Evolutionary conservation across 1,284 basidiomycete genomes (phyloP).

Genomic region (Flammula alnicola): DNA sequence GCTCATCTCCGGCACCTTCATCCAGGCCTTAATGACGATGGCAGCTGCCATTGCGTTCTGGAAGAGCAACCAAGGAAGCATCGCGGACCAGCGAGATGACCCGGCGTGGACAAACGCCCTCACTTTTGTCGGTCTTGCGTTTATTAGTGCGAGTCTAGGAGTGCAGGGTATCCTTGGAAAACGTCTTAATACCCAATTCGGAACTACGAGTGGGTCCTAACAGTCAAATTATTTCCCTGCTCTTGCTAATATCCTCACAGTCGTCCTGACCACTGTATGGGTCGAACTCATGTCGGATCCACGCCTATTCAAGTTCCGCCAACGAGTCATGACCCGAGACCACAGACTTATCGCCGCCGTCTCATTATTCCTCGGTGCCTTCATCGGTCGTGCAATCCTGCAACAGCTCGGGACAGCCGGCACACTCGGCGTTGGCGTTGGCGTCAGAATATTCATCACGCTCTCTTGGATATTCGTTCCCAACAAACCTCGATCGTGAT

Average conservation of each 20-base stretch:
- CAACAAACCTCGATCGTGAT: slow-evolving; percentile 31
- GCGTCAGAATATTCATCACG: slow-evolving; percentile 65
- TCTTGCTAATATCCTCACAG: slow-evolving; percentile 28
- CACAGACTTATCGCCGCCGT: slow-evolving; percentile 73
- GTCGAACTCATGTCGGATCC: slow-evolving; percentile 86
- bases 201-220: slow-evolving; percentile 71
- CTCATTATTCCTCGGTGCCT: slow-evolving; percentile 77
- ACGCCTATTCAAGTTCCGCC: slow-evolving; percentile 59
- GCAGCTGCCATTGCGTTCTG: slow-evolving; percentile 69
- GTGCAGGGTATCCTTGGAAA: slow-evolving; percentile 87
- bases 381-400: slow-evolving; percentile 69
- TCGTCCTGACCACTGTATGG: slow-evolving; percentile 65
- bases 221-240: too few relatives aligned
- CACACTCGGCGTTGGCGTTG: slow-evolving; percentile 71
- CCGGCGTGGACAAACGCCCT: slow-evolving; percentile 73
- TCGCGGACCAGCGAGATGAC: slow-evolving; percentile 55
- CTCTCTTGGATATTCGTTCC: slow-evolving; percentile 74
- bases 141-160: slow-evolving; percentile 80
- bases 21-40: slow-evolving; percentile 80
- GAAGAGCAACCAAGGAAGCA: slow-evolving; percentile 61
- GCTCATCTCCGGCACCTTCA: slow-evolving; percentile 71
- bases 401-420: slow-evolving; percentile 65
- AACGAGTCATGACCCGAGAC: slow-evolving; percentile 66
- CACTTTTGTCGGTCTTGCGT: slow-evolving; percentile 73
- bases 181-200: slow-evolving; percentile 77